Evolutionary conservation across 208 protist genomes (phyloP), one percentile per base, ranked within the genome.

Genomic region (Trypanosoma cruzi): DNA sequence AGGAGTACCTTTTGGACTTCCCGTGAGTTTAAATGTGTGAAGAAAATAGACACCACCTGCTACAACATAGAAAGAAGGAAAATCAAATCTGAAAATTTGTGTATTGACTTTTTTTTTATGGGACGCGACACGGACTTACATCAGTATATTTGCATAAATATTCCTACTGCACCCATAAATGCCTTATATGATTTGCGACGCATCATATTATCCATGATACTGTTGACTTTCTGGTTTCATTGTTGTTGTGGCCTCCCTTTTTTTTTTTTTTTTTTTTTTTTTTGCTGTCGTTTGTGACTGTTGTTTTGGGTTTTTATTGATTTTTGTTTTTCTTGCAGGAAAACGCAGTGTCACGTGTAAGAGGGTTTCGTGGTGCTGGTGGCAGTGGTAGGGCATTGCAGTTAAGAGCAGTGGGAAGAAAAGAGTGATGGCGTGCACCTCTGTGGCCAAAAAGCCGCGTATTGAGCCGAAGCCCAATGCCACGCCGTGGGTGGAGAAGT

Each of bases 401-500:
- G 44, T 20, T 49, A 20, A 13, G 20, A 4, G 29, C 5, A 5
- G 18, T 1, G 13, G 16, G n/a, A 6, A 32, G 3, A 67, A 55
- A 58, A 37, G 37, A 61, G 2, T 28, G 48, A 82, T 82, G 81
- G 32, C 55, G 36, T 46, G 46, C n/a, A 52, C 46, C 34, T 71
- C 75, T 16, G 50, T 48, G 11, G 58, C 63, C 16, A 88, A 88
- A 37, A 57, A 65, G 46, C 36, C 65, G 3, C 78, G 77, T 34
- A 24, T 73, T 6, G 82, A 88, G 64, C 13, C 40, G 0, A 53
- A 11, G 31, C 53, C 22, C n/a, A 57, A 76, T n/a, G 56, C 69
- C 26, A 65, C 75, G 32, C 94, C 94, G 37, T 98, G 94, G 92
- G 84, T 97, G 5, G 94, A 98, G 70, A 98, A 96, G 77, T 98